Percentiles rank a stretch among this genome's conserved stretches.
Conservation (phyloP, 257 asterid species). For the Plantago elongata region DNA sequence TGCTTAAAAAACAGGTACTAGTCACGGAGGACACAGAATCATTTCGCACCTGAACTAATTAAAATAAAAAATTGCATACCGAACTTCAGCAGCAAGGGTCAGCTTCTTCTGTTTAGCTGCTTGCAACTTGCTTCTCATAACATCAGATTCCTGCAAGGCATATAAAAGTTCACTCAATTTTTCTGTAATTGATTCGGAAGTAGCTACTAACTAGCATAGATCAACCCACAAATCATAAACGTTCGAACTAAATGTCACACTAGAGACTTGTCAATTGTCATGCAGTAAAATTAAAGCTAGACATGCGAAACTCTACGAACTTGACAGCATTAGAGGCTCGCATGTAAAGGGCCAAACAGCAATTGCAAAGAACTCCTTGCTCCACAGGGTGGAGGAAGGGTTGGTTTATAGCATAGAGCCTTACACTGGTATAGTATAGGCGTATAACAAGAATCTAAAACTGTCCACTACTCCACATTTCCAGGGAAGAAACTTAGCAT, state of each 20-base stretch:
- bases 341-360: too few relatives aligned
- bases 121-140: slow-evolving; percentile 48
- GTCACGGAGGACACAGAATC: too few relatives aligned
- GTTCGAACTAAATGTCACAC: neutral
- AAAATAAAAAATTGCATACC: slow-evolving; percentile 37
- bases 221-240: slow-evolving; percentile 11
- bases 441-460: too few relatives aligned
- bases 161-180: neutral
- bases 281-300: too few relatives aligned
- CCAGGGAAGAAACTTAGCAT: too few relatives aligned
- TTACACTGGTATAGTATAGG: too few relatives aligned
- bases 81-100: slow-evolving; percentile 64
- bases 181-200: neutral
- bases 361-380: too few relatives aligned
- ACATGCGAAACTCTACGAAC: neutral
- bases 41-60: too few relatives aligned
- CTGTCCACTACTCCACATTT: too few relatives aligned
- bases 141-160: slow-evolving; percentile 49
- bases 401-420: too few relatives aligned
- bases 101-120: slow-evolving; percentile 55
- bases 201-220: neutral
- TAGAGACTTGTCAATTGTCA: too few relatives aligned
- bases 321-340: neutral
- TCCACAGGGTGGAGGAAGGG: too few relatives aligned
- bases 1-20: neutral